A percentile compares a stretch with the other conserved stretches of the same genome.
phyloP scores from a whole-genome alignment of 768 basidiomycete species.

The Mycena belliarum region DNA sequence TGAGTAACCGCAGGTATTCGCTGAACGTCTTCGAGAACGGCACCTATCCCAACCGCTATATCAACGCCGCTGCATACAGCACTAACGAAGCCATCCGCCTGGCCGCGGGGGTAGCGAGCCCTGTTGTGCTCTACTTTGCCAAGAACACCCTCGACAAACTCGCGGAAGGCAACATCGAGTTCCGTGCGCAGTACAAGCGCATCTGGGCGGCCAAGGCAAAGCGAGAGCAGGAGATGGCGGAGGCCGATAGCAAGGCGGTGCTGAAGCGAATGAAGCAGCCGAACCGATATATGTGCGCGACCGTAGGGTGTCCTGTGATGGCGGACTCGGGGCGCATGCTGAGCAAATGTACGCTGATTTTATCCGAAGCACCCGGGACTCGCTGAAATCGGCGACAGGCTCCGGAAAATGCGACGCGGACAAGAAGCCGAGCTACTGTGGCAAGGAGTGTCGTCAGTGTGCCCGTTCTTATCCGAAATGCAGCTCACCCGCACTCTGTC shows the following conservation, averaged over 20 bases:
- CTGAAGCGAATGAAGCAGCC: constrained; percentile 17
- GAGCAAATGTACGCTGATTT: not conserved
- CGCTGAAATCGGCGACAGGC: not conserved
- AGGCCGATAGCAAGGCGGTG: not conserved
- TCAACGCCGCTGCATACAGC: constrained; percentile 21
- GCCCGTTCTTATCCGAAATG: not conserved
- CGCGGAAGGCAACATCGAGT: not conserved
- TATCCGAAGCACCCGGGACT: no score
- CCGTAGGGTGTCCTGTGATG: not conserved
- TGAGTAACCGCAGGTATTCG: not conserved
- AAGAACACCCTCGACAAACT: not conserved
- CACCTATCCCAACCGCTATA: constrained; percentile 11
- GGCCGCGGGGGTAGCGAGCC: not conserved
- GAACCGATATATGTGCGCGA: not conserved
- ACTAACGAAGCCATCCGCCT: not conserved
- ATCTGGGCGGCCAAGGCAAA: not conserved
- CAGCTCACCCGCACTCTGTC: not conserved
- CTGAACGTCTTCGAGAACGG: not conserved
- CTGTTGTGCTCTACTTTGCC: not conserved
- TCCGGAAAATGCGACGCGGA: constrained; percentile 19
- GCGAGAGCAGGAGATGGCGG: not conserved
- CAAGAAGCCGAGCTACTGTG: constrained; percentile 21
- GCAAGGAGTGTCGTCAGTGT: constrained; percentile 16
- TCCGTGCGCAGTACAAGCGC: not conserved
- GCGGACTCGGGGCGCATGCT: not conserved